Evolutionary conservation across 2,329 filamentous ascomycete species (phyloP), one percentile per base, ranked within the genome.

Genomic region (Rhynchosporium agropyri): DNA sequence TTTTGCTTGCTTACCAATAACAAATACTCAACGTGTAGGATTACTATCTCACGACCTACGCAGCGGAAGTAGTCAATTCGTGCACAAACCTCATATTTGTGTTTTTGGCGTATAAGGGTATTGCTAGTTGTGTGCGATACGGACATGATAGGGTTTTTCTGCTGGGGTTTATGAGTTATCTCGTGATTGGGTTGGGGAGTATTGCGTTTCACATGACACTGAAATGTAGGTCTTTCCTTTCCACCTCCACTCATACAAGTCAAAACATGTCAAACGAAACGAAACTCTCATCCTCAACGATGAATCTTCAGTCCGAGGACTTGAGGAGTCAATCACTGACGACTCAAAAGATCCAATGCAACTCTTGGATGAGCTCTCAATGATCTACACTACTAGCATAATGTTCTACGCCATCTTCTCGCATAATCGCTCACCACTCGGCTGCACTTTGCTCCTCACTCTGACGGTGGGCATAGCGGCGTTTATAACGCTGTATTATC

Each of bases 31-130:
- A 49, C 26, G 54, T 51, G 20, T 77, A 91, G 84, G 89, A 90
- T 67, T 89, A 89, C 77, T 88, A 88, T 78, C 84, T 88, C 50
- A 91, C 88, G 8, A 79, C 82, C 54, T 92, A 91, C 72, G 82
- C 85, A 56, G 89, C 89, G 29, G 89, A 92, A 73, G 84, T 92
- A 46, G 83, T 91, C 73, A 92, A 88, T 74, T 89, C 90, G 4
- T 70, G 92, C 29, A 96, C 91, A 40, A 96, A 96, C 75, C 74
- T 89, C 4, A 78, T 93, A 40, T 96, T 96, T 76, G 80, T 95
- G 71, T 90, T 83, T 75, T 83, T 96, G 28, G 91, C 91, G 7
- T 77, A 84, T 69, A 88, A 87, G 73, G 92, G 92, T 26, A 85
- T 94, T 65, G 77, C 79, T 60, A 91, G 86, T 75, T 94, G 90